Evolutionary conservation across 148 eudicot species (phyloP), one percentile per base, ranked within the genome.

Genomic region (Drosera capensis): DNA sequence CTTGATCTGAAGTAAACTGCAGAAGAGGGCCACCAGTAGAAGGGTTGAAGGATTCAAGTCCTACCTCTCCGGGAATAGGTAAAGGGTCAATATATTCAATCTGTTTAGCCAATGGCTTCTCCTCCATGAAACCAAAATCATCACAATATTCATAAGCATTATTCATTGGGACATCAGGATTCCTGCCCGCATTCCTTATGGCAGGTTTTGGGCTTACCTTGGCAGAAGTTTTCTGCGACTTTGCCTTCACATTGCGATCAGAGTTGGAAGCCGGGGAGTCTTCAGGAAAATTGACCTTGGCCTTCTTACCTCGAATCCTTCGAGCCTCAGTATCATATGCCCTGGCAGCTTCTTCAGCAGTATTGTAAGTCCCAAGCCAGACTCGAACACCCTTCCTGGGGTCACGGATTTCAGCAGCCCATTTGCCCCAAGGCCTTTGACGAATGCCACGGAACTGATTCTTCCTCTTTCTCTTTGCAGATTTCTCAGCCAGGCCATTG

Each of bases 341-440:
- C 55, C 83, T 62, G 16, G 99, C 99, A 64, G 99, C 99, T 74
- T 81, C 99, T 64, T 92, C 99, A 43, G 99, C 99, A 46, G 99
- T 78, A 62, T 85, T 77, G 49, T 73, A 92, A 12, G 99, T 92
- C 42, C 95, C 99, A 3, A 92, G 99, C 99, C 95, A 92, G n/a
- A 81, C 99, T 1, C 99, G 66, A 14, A 81, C 86, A 2, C 99
- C 99, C 59, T 92, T 92, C 37, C 79, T 64, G 1, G 95, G 99
- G 48, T 92, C 99, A 45, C 99, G 99, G 40, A 92, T 92, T 71
- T 92, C 99, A 62, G 99, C 99, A 31, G 99, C 99, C 99, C 99
- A 92, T 57, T 92, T 92, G 22, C 95, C 99, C 99, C 99, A 92
- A 17, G 99, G 95, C 31, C 99, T 95, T 40, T 85, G 95, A 16